Conservation (phyloP, 2,329 filamentous ascomycete species). For the Nakataea oryzae region DNA sequence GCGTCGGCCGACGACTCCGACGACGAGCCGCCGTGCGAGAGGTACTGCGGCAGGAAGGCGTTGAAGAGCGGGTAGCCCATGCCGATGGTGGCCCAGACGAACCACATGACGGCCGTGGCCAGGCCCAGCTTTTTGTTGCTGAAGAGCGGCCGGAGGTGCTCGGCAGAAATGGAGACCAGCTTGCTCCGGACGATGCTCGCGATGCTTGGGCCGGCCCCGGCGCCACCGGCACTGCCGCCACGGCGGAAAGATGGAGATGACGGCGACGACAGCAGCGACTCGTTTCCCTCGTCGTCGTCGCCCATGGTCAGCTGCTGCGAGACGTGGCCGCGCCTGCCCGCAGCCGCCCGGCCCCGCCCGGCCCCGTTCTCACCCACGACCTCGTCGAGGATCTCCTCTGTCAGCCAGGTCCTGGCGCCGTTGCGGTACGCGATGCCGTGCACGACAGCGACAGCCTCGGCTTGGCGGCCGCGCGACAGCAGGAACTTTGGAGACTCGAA, state of each 20-base stretch:
- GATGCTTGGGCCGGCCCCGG: slow-evolving; percentile 16
- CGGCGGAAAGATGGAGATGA: slow-evolving; percentile 6
- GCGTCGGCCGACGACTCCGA: slow-evolving; percentile 17
- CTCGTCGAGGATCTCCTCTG: slow-evolving; percentile 51
- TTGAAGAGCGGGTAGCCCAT: slow-evolving; percentile 87
- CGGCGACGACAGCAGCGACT: neutral
- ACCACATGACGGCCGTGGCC: slow-evolving; percentile 55
- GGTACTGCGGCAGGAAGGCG: slow-evolving; percentile 80
- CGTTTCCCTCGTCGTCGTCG: slow-evolving; percentile 3
- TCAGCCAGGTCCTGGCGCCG: slow-evolving; percentile 62
- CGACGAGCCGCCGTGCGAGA: slow-evolving; percentile 41
- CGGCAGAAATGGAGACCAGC: slow-evolving; percentile 54
- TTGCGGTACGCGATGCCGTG: slow-evolving; percentile 70
- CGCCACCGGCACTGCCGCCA: slow-evolving; percentile 2
- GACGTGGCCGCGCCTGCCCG: neutral
- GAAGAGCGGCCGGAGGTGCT: slow-evolving; percentile 59
- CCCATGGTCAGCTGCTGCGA: neutral
- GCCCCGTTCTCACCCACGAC: slow-evolving; percentile 36
- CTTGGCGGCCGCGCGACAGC: slow-evolving; percentile 63
- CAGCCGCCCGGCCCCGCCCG: neutral
- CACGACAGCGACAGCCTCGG: slow-evolving; percentile 70
- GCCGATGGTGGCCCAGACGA: slow-evolving; percentile 73
- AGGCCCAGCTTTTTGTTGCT: slow-evolving; percentile 37
- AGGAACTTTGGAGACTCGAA: slow-evolving; percentile 82
- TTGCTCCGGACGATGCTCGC: slow-evolving; percentile 42